Evolutionary conservation across 495 filamentous ascomycete species (phyloP), one percentile per base, ranked within the genome.

Genomic region (Cercophora sp.): DNA sequence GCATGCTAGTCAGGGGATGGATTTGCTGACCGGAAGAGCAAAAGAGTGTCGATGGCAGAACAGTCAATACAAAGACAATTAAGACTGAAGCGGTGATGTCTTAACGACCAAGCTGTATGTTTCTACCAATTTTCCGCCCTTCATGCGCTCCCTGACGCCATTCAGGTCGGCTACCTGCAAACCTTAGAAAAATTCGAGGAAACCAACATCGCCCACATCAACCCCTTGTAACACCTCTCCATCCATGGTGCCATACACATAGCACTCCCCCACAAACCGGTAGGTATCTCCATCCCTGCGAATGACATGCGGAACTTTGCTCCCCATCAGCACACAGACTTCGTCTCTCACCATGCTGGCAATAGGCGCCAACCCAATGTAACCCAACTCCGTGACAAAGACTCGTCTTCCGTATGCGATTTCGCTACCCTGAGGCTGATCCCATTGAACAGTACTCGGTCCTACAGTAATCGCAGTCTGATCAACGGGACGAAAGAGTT

Each of bases 201-300:
- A 8, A 3, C 40, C 40, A 15, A 43, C 20, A 24, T 15, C 8
- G 8, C 9, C 20, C 40, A 8, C 20, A 8, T 24, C 16, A 4
- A 43, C 8, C 8, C 40, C 40, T 16, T 24, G 15, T 15, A 43
- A 4, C 5, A 24, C 40, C 40, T 43, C 40, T 4, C 40, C 16
- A 24, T 43, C 40, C 40, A 43, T 43, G 15, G 24, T 20, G 8
- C 40, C 40, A 43, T 8, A 43, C 20, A 20, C 40, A 15, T 43
- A 43, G 40, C 40, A 43, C 40, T 43, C 40, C 16, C 40, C 40
- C 4, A 43, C 40, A 24, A 43, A 43, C 15, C 40, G 20, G 15
- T 43, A 43, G 8, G 4, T 24, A 8, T 8, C 15, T 22, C 40
- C 40, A 16, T 43, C 16, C 8, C 40, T 20, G 4, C 40, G 13